These are phyloP conservation scores for Metroxylon sagu DNA, from an alignment of 176 grass and related monocot genomes.

Conservation along the genomic window DNA sequence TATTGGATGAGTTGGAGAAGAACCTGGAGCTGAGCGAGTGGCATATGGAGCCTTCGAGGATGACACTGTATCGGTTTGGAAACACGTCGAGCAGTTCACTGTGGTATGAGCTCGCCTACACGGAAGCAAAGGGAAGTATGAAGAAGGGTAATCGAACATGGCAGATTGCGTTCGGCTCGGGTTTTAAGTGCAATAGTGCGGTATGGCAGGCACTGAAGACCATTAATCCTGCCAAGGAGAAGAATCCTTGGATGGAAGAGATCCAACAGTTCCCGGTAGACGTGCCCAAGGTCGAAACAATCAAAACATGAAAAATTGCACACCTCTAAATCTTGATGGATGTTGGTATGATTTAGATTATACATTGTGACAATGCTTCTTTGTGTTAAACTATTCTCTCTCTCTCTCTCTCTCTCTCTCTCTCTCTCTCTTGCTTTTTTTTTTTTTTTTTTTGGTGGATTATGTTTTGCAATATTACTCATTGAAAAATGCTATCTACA, in stretches of 20 bases:
- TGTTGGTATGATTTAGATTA: too few species aligned
- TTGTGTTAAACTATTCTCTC: too few species aligned
- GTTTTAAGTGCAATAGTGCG: conserved; percentile 82
- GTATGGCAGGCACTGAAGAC: conserved; percentile 59
- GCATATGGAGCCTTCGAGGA: conserved; percentile 59
- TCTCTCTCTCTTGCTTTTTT: too few species aligned
- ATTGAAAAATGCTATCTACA: too few species aligned
- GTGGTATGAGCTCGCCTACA: conserved; percentile 68
- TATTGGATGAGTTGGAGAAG: conserved; percentile 78
- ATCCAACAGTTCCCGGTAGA: conserved; percentile 59
- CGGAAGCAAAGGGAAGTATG: conserved; percentile 42
- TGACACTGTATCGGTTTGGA: conserved; percentile 61
- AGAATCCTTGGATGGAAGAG: conserved; percentile 54
- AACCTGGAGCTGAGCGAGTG: conserved; percentile 44
- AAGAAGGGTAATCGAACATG: conserved; percentile 35
- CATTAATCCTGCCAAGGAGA: conserved; percentile 39
- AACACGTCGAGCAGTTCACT: conserved; percentile 72
- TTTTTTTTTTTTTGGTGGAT: too few species aligned
- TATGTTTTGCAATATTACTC: too few species aligned
- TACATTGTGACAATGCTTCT: too few species aligned
- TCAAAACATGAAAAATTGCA: too few species aligned
- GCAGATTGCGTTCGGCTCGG: conserved; percentile 49
- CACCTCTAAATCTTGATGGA: too few species aligned
- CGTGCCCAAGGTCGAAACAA: conserved; percentile 62
- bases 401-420: too few species aligned